Conservation (phyloP, 2,329 filamentous ascomycete genomes). For the Pseudonectria buxi region DNA sequence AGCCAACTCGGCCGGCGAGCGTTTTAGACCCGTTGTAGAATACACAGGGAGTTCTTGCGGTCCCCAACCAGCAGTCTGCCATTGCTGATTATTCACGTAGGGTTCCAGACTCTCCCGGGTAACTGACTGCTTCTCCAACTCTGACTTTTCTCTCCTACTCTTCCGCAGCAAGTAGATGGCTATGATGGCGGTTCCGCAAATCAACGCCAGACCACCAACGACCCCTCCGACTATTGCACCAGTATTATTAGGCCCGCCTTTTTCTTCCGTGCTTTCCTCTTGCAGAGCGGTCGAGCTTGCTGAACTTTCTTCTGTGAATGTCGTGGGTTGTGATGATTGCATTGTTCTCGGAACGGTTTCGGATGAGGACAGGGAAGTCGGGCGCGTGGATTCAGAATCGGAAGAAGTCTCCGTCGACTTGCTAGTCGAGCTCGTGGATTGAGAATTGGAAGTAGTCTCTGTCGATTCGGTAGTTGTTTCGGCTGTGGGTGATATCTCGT, state of each 20-base stretch:
- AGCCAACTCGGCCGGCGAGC: too few species aligned
- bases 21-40: too few species aligned
- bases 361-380: conserved; percentile 1
- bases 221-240: conserved; percentile 29
- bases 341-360: neutral
- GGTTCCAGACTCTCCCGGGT: too few species aligned
- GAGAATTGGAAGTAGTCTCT: neutral
- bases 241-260: conserved; percentile 15
- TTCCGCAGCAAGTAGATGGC: too few species aligned
- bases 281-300: conserved; percentile 1
- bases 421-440: too few species aligned
- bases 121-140: neutral
- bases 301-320: conserved; percentile 1
- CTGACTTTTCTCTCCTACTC: too few species aligned
- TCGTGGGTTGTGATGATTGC: neutral
- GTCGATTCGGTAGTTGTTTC: neutral
- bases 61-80: too few species aligned
- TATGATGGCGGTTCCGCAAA: conserved; percentile 23
- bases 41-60: too few species aligned
- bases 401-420: conserved; percentile 5
- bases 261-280: neutral
- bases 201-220: conserved; percentile 27
- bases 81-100: too few species aligned
- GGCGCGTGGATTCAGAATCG: neutral
- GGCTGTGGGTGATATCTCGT: conserved; percentile 11